Evolutionary conservation across 352 stramenopile species (phyloP), one percentile per base, ranked within the genome.

Genomic region (Phytopythium mirpurense): DNA sequence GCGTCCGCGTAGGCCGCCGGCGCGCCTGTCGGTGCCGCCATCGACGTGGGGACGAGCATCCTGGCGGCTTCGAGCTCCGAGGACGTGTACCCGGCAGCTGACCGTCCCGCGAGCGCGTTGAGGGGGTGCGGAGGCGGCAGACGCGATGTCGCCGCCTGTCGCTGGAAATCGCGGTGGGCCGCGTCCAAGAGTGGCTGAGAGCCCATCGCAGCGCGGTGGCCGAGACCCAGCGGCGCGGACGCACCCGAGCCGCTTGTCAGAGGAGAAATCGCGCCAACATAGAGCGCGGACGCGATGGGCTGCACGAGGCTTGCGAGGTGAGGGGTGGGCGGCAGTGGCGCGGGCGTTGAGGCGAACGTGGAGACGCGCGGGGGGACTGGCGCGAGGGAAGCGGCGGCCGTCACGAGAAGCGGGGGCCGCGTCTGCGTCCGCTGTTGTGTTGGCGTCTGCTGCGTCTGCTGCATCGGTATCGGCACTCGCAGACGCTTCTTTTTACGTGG

Each of bases 31-130:
- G 48, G 5, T 2, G 34, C 16, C 5, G 54, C 15, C 27, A 41
- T 26, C 9, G 45, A 37, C 18, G 64, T 50, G 27, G 67, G 59
- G 14, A 59, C 54, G 29, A 78, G 52, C 11, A 62, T 62, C 44
- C 50, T 67, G 3, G 68, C 68, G 23, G 65, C 68, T 18, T 58
- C 38, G 16, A 72, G 51, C 47, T 74, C 65, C 26, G 65, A 77
- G 27, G 60, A 56, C 15, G 65, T 70, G 52, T 77, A 74, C 1
- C 44, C 55, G 4, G 52, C 11, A 27, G 38, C 19, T 38, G 59
- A 38, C 29, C 40, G 52, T 34, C 31, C 50, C 35, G 16, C n/a
- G 23, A 15, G 16, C 8, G 9, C 40, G 15, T 37, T 32, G 18
- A 34, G 53, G 15, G 41, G 35, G n/a, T 47, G 51, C 6, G 12